Percentiles rank a stretch among this genome's conserved stretches.
phyloP scores from a whole-genome alignment of 1,139 yeast species.

The Blastobotrys serpentis region DNA sequence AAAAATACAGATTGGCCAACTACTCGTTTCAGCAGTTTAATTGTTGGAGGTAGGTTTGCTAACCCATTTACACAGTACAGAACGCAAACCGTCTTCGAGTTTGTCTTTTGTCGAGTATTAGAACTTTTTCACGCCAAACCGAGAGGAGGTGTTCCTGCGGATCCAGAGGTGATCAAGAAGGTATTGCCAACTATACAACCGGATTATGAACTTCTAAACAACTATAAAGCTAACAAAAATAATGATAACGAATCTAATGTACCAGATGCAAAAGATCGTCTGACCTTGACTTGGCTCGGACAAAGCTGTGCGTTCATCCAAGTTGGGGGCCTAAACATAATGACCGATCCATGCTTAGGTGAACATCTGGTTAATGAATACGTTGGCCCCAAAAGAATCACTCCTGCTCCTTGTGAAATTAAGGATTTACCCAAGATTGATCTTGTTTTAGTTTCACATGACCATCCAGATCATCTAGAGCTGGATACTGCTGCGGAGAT shows the following conservation, averaged over 20 bases:
- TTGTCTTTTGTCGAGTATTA: conserved; percentile 63
- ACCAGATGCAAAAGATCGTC: conserved; percentile 44
- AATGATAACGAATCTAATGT: conserved; percentile 5
- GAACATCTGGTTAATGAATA: conserved; percentile 60
- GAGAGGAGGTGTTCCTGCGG: conserved; percentile 65
- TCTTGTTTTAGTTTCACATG: conserved; percentile 80
- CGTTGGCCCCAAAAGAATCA: conserved; percentile 79
- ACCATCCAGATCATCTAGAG: conserved; percentile 94
- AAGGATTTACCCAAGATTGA: conserved; percentile 67
- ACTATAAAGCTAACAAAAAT: background rate
- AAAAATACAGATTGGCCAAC: conserved; percentile 41
- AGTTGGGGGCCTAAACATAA: conserved; percentile 65
- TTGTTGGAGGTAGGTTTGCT: conserved; percentile 75
- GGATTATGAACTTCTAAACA: conserved; percentile 47
- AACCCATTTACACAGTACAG: conserved; percentile 92
- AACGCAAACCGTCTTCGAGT: conserved; percentile 86
- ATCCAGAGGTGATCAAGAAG: conserved; percentile 43
- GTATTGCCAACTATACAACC: conserved; percentile 62
- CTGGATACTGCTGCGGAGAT: conserved; percentile 55
- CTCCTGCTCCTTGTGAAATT: conserved; percentile 65
- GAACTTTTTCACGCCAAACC: conserved; percentile 67
- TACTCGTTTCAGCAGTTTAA: conserved; percentile 41
- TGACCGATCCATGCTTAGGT: conserved; percentile 84
- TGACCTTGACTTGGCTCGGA: conserved; percentile 87
- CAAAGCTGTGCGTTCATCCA: conserved; percentile 83